Base-by-base conservation (phyloP, 2,329 filamentous ascomycete genomes). In the Thyridium curvatum region DNA sequence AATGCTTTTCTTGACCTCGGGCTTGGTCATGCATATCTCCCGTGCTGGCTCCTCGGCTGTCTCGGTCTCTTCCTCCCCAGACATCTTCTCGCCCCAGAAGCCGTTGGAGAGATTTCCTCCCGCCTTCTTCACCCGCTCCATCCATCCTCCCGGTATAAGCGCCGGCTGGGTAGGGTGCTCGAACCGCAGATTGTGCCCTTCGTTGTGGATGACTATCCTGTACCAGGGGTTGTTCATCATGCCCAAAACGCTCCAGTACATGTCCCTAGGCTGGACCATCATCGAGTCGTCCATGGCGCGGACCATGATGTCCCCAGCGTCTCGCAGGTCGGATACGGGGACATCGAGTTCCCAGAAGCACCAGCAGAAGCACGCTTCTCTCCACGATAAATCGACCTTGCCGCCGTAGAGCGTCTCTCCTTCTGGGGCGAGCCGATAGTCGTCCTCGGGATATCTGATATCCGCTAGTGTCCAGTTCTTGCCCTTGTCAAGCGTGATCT, bases 151-250 rank as follows among this genome's bases (percentile, higher is more conserved):
- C 0, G 84, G 73, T 47, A 82, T 81, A 30, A 88, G 60, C 1
- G 82, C 81, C 7, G 89, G 86, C 46, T 89, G 84, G 3, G 88
- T 94, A 0, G 90, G 90, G 51, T 96, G 90, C 58, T 95, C 89
- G 49, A 96, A 96, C 6, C 77, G 72, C 32, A 95, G 62, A 8
- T 55, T 61, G 13, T 76, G 68, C 0, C 68, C 71, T 43, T 90
- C 81, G 40, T 80, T 81, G 38, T 79, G 76, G 39, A 96, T 84
- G 2, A 81, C 77, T 1, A 96, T 75, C 5, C 90, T 74, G 59
- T 84, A 96, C 90, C 90, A 96, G 0, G 87, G 86, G 51, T 95
- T 95, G 62, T 95, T 95, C 90, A 96, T 95, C 90, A 96, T 96
- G 0, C 90, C 89, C 30, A 95, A 66, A 3, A 94, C 88, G 43